Evolutionary conservation across 805 yeast species (phyloP).

Genomic region (Monosporozyma aerobia): DNA sequence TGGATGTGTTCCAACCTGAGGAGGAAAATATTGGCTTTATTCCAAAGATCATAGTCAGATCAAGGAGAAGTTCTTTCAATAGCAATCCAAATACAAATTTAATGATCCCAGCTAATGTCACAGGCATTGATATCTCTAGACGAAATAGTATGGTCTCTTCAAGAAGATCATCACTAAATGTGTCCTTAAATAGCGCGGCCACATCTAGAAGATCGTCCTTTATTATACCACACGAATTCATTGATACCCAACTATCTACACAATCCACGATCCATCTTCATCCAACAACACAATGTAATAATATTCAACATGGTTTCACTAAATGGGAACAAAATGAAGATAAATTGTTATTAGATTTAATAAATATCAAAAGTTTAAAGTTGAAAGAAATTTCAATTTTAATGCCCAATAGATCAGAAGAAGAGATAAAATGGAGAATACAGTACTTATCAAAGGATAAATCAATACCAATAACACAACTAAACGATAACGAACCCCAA

Average conservation of each 20-base stretch:
- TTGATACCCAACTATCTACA: neutral
- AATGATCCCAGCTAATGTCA: neutral
- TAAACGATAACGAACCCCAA: neutral
- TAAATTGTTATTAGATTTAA: conserved; percentile 45
- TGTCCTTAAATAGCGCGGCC: conserved; percentile 11
- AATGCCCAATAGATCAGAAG: conserved; percentile 62
- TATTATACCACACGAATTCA: conserved; percentile 8
- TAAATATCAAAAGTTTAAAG: conserved; percentile 46
- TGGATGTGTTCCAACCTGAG: conserved; percentile 7
- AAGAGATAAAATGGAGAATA: conserved; percentile 59
- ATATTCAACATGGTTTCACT: neutral
- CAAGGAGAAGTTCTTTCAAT: conserved; percentile 27
- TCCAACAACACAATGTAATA: neutral
- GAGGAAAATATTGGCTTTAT: conserved; percentile 30
- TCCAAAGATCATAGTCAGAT: conserved; percentile 29
- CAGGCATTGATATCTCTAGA: neutral
- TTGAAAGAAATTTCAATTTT: conserved; percentile 66
- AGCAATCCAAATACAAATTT: neutral
- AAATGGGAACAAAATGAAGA: conserved; percentile 62
- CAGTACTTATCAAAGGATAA: conserved; percentile 21
- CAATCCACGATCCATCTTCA: neutral
- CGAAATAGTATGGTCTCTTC: conserved; percentile 4
- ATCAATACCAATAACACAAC: conserved; percentile 1
- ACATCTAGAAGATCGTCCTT: conserved; percentile 24
- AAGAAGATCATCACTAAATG: conserved; percentile 27